phyloP scores from a whole-genome alignment of 192 early-diverging fungal genomes.

The Bifiguratus adelaidae region DNA sequence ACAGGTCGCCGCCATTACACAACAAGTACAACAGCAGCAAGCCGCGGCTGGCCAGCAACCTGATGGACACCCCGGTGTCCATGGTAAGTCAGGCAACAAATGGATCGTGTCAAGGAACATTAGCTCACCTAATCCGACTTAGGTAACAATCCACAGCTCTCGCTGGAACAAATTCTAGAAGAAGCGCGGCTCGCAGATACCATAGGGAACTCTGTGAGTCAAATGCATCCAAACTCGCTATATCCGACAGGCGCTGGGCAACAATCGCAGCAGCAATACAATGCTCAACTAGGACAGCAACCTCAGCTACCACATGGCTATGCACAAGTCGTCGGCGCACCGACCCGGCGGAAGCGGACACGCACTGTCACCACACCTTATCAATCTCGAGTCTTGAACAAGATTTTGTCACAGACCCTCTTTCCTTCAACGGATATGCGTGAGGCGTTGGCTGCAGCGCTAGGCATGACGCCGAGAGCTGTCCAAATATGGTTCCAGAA shows the following conservation, averaged over 20 bases:
- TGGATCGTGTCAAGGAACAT: too few relatives aligned
- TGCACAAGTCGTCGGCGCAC: not conserved
- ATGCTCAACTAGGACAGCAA: not conserved
- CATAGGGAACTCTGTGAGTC: not conserved
- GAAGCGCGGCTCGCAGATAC: not conserved
- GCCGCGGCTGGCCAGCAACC: too few relatives aligned
- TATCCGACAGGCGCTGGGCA: not conserved
- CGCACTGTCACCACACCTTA: constrained; percentile 47
- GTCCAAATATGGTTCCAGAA: constrained; percentile 96
- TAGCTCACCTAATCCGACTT: too few relatives aligned
- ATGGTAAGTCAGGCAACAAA: too few relatives aligned
- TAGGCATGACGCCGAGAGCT: constrained; percentile 73
- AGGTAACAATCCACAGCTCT: too few relatives aligned
- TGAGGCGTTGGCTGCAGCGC: constrained; percentile 50
- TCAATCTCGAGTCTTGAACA: constrained; percentile 42
- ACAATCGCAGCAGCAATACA: not conserved
- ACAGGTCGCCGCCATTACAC: too few relatives aligned
- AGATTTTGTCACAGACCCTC: constrained; percentile 52
- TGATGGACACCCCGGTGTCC: too few relatives aligned
- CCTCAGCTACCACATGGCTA: too few relatives aligned
- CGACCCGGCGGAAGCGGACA: constrained; percentile 16
- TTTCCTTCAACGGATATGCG: constrained; percentile 70
- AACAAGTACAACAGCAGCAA: too few relatives aligned
- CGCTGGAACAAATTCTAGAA: not conserved
- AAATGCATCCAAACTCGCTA: not conserved